Conservation (phyloP, 805 yeast genomes). For the Myxozyma monticola region DNA sequence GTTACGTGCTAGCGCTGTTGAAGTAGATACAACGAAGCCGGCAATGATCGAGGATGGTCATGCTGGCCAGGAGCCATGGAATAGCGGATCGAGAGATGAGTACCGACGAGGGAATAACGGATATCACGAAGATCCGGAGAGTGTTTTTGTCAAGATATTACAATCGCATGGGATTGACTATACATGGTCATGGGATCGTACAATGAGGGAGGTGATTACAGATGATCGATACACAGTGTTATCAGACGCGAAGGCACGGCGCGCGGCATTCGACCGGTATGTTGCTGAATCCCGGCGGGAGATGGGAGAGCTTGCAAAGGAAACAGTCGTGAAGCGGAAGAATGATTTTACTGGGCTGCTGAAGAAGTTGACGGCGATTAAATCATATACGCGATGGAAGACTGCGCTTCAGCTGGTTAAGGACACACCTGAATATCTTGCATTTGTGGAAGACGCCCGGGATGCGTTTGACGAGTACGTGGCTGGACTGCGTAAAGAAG, state of each 20-base stretch:
- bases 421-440: conserved; percentile 14
- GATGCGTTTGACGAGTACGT: conserved; percentile 15
- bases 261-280: conserved; percentile 64
- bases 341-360: conserved; percentile 50
- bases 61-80: background rate
- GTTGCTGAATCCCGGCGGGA: conserved; percentile 38
- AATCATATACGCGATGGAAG: conserved; percentile 31
- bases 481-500: conserved; percentile 6
- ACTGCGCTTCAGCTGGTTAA: conserved; percentile 6
- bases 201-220: conserved; percentile 56
- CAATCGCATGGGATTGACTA: conserved; percentile 60
- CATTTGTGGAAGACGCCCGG: conserved; percentile 19
- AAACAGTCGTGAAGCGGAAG: conserved; percentile 55
- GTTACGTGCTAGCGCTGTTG: background rate
- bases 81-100: background rate
- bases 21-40: background rate
- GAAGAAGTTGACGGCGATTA: conserved; percentile 12
- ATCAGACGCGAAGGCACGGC: conserved; percentile 59
- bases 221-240: conserved; percentile 71
- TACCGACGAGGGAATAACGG: conserved; percentile 20
- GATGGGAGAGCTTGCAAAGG: conserved; percentile 43
- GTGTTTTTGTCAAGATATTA: conserved; percentile 54
- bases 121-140: conserved; percentile 33
- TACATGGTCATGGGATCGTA: conserved; percentile 70
- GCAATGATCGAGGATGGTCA: conserved; percentile 1